These are phyloP conservation scores for Cymodocea nodosa DNA, from an alignment of 116 monocot genomes.

Conservation along the genomic window DNA sequence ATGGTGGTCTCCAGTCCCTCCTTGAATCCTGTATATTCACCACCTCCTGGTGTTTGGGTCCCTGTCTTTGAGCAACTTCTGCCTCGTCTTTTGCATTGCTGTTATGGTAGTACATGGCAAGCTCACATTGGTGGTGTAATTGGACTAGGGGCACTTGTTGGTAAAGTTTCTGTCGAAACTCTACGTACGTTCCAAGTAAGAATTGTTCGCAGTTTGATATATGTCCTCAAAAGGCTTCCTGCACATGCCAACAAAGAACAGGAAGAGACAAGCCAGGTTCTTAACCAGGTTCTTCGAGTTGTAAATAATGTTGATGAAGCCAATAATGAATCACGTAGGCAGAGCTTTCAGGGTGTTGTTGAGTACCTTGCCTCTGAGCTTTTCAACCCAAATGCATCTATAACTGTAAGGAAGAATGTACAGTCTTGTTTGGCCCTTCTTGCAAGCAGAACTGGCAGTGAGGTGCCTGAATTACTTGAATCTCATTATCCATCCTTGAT, in stretches of 20 bases:
- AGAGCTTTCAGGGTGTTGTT: slow-evolving; percentile 96
- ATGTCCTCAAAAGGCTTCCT: slow-evolving; percentile 91
- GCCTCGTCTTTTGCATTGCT: slow-evolving; percentile 91
- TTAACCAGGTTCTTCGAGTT: slow-evolving; percentile 87
- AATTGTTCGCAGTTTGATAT: slow-evolving; percentile 74
- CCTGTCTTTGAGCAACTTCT: slow-evolving; percentile 94
- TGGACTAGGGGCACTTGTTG: slow-evolving; percentile 92
- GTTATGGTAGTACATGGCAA: slow-evolving; percentile 98
- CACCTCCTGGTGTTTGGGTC: slow-evolving; percentile 63
- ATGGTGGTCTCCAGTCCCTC: slow-evolving; percentile 97
- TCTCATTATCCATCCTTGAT: slow-evolving; percentile 73
- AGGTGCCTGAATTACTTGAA: slow-evolving; percentile 96
- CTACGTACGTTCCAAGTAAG: slow-evolving; percentile 82
- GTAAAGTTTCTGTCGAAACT: slow-evolving; percentile 92
- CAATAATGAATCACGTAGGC: slow-evolving; percentile 74
- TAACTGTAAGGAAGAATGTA: slow-evolving; percentile 81
- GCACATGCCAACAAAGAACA: slow-evolving; percentile 92
- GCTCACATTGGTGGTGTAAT: slow-evolving; percentile 96
- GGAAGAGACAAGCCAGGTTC: slow-evolving; percentile 96
- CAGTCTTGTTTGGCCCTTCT: slow-evolving; percentile 87
- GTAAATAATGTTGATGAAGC: slow-evolving; percentile 97
- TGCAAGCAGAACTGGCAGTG: slow-evolving; percentile 95
- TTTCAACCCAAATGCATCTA: slow-evolving; percentile 93
- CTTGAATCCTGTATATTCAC: slow-evolving; percentile 85
- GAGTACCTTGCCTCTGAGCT: slow-evolving; percentile 93